phyloP scores from a whole-genome alignment of 805 yeast species.

The Wickerhamiella sergipiensis region DNA sequence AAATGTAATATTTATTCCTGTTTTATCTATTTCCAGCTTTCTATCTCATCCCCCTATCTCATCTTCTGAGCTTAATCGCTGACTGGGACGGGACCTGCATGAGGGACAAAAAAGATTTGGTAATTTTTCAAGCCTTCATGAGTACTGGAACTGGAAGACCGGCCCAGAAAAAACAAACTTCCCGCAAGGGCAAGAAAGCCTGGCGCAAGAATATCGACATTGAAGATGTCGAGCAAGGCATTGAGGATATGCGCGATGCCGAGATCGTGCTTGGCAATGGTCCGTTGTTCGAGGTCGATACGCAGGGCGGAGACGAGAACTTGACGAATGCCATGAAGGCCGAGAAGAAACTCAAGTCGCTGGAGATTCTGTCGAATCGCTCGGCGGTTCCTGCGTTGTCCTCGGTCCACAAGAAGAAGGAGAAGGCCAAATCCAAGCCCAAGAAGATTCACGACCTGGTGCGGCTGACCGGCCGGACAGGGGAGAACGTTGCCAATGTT shows the following conservation, averaged over 20 bases:
- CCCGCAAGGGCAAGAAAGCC: slow-evolving; percentile 84
- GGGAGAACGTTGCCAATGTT: slow-evolving; percentile 28
- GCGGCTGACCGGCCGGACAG: slow-evolving; percentile 62
- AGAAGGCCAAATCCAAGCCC: slow-evolving; percentile 26
- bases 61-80: neutral
- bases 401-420: slow-evolving; percentile 26
- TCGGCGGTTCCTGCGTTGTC: slow-evolving; percentile 64
- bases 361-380: slow-evolving; percentile 58
- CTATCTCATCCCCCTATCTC: too few relatives aligned
- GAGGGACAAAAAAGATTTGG: neutral
- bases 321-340: slow-evolving; percentile 28
- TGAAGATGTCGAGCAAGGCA: slow-evolving; percentile 56
- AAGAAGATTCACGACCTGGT: slow-evolving; percentile 51
- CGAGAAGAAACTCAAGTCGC: slow-evolving; percentile 39
- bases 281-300: slow-evolving; percentile 52
- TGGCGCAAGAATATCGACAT: slow-evolving; percentile 91
- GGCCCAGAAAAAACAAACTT: slow-evolving; percentile 48
- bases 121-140: neutral
- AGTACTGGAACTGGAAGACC: slow-evolving; percentile 24
- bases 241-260: slow-evolving; percentile 58
- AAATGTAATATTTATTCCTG: neutral
- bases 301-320: slow-evolving; percentile 40
- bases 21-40: neutral
- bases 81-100: neutral
- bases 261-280: slow-evolving; percentile 27